Evolutionary conservation across 2,329 filamentous ascomycete genomes (phyloP).

Genomic region (Diaporthe australafricana): DNA sequence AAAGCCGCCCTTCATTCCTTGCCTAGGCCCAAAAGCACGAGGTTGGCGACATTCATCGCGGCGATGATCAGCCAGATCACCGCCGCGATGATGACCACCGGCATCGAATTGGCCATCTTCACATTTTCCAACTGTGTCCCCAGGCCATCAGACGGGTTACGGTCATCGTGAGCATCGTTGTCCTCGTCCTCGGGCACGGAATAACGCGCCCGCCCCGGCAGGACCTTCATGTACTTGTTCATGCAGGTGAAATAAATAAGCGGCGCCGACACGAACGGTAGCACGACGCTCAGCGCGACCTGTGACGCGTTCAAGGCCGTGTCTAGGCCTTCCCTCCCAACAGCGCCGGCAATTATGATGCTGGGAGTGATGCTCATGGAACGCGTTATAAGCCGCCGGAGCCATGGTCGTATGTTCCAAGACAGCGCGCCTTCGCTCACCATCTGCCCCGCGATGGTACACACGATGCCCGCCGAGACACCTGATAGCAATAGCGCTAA

Average conservation of each 20-base stretch:
- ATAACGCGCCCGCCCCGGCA: slow-evolving; percentile 54
- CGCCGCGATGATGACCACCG: slow-evolving; percentile 55
- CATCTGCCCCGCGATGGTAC: slow-evolving; percentile 92
- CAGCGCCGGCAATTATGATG: slow-evolving; percentile 84
- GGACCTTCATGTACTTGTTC: slow-evolving; percentile 82
- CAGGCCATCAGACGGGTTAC: slow-evolving; percentile 71
- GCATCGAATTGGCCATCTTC: slow-evolving; percentile 80
- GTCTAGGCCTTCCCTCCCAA: slow-evolving; percentile 77
- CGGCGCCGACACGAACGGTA: slow-evolving; percentile 86
- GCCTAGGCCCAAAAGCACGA: slow-evolving; percentile 66
- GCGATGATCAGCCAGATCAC: slow-evolving; percentile 72
- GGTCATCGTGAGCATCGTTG: slow-evolving; percentile 16
- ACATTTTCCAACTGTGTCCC: slow-evolving; percentile 44
- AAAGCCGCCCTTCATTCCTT: slow-evolving; percentile 8
- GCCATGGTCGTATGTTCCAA: slow-evolving; percentile 81
- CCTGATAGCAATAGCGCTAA: slow-evolving; percentile 84
- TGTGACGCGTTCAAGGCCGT: slow-evolving; percentile 81
- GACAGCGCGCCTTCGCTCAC: slow-evolving; percentile 84
- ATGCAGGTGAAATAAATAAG: slow-evolving; percentile 88
- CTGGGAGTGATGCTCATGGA: slow-evolving; percentile 84
- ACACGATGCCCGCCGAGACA: slow-evolving; percentile 85
- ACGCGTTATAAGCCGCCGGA: slow-evolving; percentile 81
- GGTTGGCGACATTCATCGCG: slow-evolving; percentile 75
- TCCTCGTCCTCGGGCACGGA: slow-evolving; percentile 40
- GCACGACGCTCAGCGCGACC: slow-evolving; percentile 80